phyloP scores from a whole-genome alignment of 2,329 filamentous ascomycete species.

The Microascus cirrosus region DNA sequence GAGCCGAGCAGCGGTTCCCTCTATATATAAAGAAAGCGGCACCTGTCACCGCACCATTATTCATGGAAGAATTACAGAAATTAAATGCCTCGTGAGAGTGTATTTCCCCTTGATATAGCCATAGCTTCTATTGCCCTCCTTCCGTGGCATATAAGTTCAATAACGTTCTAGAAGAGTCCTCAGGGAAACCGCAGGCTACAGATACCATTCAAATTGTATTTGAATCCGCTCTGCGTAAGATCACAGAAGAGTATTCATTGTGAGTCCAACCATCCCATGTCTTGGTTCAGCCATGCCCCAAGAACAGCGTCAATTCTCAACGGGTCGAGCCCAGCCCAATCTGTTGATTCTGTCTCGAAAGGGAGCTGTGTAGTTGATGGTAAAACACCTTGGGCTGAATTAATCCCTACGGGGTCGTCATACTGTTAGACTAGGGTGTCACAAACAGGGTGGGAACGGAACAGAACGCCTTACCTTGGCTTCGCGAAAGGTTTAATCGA shows the following conservation, averaged over 20 bases:
- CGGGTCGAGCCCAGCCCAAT: neutral
- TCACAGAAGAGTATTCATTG: neutral
- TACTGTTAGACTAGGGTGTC: neutral
- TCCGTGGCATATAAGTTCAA: too few relatives aligned
- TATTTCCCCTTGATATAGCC: too few relatives aligned
- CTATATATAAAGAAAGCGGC: too few relatives aligned
- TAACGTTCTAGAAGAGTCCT: too few relatives aligned
- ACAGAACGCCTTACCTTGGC: neutral
- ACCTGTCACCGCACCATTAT: too few relatives aligned
- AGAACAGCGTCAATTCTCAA: neutral
- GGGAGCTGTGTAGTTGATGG: neutral
- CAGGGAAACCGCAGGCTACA: too few relatives aligned
- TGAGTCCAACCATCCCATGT: neutral
- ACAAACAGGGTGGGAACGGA: neutral
- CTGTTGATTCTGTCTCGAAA: neutral
- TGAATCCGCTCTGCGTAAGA: neutral
- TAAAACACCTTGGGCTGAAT: neutral
- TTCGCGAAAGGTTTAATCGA: neutral
- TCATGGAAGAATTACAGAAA: too few relatives aligned
- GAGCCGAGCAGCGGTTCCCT: too few relatives aligned
- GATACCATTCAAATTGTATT: too few relatives aligned
- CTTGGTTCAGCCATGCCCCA: neutral
- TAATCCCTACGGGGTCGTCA: neutral
- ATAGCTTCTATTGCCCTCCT: too few relatives aligned
- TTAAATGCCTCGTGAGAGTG: too few relatives aligned